Percentiles rank a stretch among this genome's conserved stretches.
Conservation (phyloP, 352 stramenopile species). For the Phytophthora uliginosa region DNA sequence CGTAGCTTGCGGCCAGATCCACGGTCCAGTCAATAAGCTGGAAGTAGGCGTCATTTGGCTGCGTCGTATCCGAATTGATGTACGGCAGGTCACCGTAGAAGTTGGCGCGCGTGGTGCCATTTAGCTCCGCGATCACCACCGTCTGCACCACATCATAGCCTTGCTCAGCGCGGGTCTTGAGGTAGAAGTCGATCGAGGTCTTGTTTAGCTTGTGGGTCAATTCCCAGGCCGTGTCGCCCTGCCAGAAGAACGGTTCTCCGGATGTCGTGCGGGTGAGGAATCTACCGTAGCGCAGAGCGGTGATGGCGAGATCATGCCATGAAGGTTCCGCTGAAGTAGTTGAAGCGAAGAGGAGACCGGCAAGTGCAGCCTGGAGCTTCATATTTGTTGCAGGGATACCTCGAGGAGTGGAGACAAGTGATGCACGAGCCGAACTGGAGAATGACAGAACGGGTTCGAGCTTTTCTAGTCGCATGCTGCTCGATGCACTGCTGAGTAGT, state of each 20-base stretch:
- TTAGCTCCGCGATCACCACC: conserved; percentile 34
- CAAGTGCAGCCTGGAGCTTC: conserved; percentile 9
- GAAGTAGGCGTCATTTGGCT: conserved; percentile 41
- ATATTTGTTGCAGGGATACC: conserved; percentile 1
- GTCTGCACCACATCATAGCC: conserved; percentile 40
- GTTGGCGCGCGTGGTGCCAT: conserved; percentile 34
- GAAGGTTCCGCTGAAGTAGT: conserved; percentile 4
- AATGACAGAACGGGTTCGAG: neutral
- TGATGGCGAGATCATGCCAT: conserved; percentile 28
- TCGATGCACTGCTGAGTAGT: too few species aligned
- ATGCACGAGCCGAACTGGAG: neutral
- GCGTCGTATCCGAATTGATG: conserved; percentile 35
- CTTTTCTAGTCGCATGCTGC: too few species aligned
- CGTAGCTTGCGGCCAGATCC: conserved; percentile 31
- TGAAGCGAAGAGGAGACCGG: conserved; percentile 11
- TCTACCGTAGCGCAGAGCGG: conserved; percentile 16
- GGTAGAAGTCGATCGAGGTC: conserved; percentile 42
- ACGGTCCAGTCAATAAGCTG: conserved; percentile 33
- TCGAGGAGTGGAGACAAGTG: neutral
- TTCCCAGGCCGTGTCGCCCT: conserved; percentile 38
- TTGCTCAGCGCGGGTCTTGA: conserved; percentile 33
- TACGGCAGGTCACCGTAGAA: conserved; percentile 40
- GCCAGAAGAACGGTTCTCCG: conserved; percentile 31
- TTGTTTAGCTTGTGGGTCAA: conserved; percentile 38
- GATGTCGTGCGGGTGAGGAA: conserved; percentile 31